A percentile compares a stretch with the other conserved stretches of the same genome.
Evolutionary conservation across 306 rosid genomes (phyloP).

Genomic region (Lathyrus aphaca): DNA sequence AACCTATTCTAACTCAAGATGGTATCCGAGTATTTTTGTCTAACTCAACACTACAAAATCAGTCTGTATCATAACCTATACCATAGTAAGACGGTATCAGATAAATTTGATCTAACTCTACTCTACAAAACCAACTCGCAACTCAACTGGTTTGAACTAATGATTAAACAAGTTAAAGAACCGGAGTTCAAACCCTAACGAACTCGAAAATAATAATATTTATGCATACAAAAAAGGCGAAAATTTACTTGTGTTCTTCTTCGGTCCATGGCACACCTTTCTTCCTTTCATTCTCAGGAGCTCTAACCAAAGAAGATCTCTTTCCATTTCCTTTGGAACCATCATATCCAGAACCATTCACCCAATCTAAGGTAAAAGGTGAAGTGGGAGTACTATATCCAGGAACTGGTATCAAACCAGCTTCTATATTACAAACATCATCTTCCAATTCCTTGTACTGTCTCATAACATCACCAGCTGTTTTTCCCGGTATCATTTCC

Average conservation of each 20-base stretch:
- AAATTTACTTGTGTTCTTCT: conserved; percentile 85
- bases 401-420: conserved; percentile 81
- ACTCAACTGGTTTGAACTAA: neutral
- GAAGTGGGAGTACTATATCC: conserved; percentile 54
- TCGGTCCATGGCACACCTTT: conserved; percentile 98
- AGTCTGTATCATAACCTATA: neutral
- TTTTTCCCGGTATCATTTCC: conserved; percentile 79
- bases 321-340: conserved; percentile 61
- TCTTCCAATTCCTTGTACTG: conserved; percentile 74
- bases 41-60: neutral
- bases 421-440: conserved; percentile 84
- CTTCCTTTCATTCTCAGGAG: conserved; percentile 80
- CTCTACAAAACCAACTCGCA: neutral
- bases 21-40: neutral
- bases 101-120: neutral
- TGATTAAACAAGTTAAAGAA: neutral
- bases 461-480: conserved; percentile 63
- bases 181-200: neutral
- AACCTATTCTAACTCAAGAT: neutral
- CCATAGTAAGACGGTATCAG: neutral
- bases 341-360: conserved; percentile 55
- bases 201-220: neutral
- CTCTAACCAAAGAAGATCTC: conserved; percentile 55
- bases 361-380: conserved; percentile 81
- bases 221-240: neutral